Percentiles rank a stretch among this genome's conserved stretches.
These are phyloP conservation scores for Pycnococcus provasolii DNA, from an alignment of 139 green algal species.

Conservation along the genomic window DNA sequence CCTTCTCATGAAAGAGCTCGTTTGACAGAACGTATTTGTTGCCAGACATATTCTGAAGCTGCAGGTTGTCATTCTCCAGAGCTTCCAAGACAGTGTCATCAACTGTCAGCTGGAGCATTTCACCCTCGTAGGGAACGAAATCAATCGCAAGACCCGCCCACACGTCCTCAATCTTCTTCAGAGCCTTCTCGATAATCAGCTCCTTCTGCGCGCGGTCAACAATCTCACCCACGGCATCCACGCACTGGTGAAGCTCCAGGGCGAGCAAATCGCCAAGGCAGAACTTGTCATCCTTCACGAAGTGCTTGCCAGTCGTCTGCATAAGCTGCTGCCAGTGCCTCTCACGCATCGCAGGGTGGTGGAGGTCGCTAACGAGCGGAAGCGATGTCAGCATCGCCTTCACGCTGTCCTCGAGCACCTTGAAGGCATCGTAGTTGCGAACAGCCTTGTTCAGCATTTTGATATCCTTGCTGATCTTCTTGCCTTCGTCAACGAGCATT, in stretches of 20 bases:
- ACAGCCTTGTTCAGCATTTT: constrained; percentile 69
- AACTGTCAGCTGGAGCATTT: constrained; percentile 40
- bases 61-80: constrained; percentile 78
- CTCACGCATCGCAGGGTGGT: constrained; percentile 76
- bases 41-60: constrained; percentile 72
- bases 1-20: constrained; percentile 69
- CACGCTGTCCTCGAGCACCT: constrained; percentile 64
- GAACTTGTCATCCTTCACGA: constrained; percentile 73
- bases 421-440: constrained; percentile 63
- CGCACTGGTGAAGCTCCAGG: constrained; percentile 74
- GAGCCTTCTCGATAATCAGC: constrained; percentile 67
- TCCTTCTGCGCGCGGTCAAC: constrained; percentile 82
- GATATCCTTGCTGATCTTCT: constrained; percentile 73
- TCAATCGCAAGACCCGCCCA: constrained; percentile 54
- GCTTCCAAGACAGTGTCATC: constrained; percentile 60
- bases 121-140: constrained; percentile 52
- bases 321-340: constrained; percentile 82
- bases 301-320: constrained; percentile 54
- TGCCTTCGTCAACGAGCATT: constrained; percentile 67
- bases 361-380: constrained; percentile 72
- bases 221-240: constrained; percentile 74
- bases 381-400: constrained; percentile 76
- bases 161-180: constrained; percentile 78
- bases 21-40: constrained; percentile 83
- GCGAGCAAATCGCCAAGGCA: constrained; percentile 68